Percentiles rank a stretch among this genome's conserved stretches.
Evolutionary conservation across 768 basidiomycete genomes (phyloP).

Genomic region (Exsudoporus frostii): DNA sequence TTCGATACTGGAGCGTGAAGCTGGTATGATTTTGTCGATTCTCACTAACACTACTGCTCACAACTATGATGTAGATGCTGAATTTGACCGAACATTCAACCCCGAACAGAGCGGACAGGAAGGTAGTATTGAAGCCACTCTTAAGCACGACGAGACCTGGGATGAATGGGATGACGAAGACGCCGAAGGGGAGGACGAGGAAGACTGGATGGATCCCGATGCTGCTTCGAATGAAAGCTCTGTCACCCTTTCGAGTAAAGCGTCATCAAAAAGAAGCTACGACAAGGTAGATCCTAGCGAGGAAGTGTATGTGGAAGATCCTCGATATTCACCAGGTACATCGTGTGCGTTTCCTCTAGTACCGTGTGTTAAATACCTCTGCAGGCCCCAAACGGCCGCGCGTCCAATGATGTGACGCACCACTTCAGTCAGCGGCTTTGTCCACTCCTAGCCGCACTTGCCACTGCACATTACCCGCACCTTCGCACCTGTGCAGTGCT

Average conservation of each 20-base stretch:
- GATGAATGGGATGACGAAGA: slow-evolving; percentile 35
- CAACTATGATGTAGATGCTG: slow-evolving; percentile 17
- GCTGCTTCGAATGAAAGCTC: slow-evolving; percentile 51
- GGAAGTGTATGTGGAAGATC: slow-evolving; percentile 33
- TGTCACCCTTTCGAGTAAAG: slow-evolving; percentile 52
- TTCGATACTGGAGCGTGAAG: slow-evolving; percentile 27
- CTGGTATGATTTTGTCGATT: slow-evolving; percentile 21
- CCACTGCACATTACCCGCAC: slow-evolving; percentile 1
- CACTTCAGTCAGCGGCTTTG: neutral
- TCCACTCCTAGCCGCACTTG: neutral
- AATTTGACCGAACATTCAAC: slow-evolving; percentile 25
- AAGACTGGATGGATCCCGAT: slow-evolving; percentile 46
- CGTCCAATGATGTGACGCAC: slow-evolving; percentile 30
- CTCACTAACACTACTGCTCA: slow-evolving; percentile 2
- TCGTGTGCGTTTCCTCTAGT: neutral
- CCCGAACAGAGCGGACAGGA: slow-evolving; percentile 15
- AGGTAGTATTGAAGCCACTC: slow-evolving; percentile 15
- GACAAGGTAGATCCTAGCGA: slow-evolving; percentile 48
- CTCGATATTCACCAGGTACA: slow-evolving; percentile 47
- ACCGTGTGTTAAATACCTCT: neutral
- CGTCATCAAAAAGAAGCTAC: slow-evolving; percentile 46
- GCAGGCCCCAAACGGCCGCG: slow-evolving; percentile 46
- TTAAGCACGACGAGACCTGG: slow-evolving; percentile 22
- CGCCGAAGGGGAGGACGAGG: slow-evolving; percentile 46
- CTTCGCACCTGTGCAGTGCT: slow-evolving; percentile 10